Evolutionary conservation across 352 stramenopile genomes (phyloP), one percentile per base, ranked within the genome.

Genomic region (Pythium coloratum): DNA sequence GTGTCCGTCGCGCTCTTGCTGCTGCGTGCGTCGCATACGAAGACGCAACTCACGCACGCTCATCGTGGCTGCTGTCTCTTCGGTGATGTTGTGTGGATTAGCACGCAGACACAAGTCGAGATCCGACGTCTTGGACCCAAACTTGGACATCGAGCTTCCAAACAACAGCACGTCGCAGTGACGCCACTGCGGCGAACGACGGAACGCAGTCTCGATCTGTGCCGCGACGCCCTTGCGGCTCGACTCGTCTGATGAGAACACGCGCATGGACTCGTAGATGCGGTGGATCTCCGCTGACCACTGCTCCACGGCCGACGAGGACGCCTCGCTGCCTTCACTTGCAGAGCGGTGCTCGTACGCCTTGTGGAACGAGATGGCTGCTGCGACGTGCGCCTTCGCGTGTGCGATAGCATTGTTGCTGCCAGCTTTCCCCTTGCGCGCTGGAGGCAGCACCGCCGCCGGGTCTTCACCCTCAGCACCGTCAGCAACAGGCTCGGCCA

Each of bases 81-180:
- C 47, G 3, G 55, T 44, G 20, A 24, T 44, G 54, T 51, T 51
- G 38, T 67, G 40, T 6, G 76, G 66, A 10, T 67, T 59, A 1
- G 76, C 57, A 20, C 89, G 71, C 10, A 93, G 69, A 62, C 85
- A 91, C 73, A 95, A 77, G 66, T 95, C 87, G 20, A 94, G 58
- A 65, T 95, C 87, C 42, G 84, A 95, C 28, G 61, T 75, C 34
- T 76, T 80, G 13, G 87, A 89, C 32, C 87, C 87, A 44, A 84
- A 94, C 53, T 77, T 85, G 47, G 85, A 93, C 57, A 92, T 57
- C 1, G 87, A 95, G 36, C 87, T 95, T 55, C 87, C 87, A 53
- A 91, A 95, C 6, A 90, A 75, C 61, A 82, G 36, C 26, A 68
- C 59, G 14, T 68, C 54, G 49, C 46, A 61, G 6, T 44, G 34